Conservation (phyloP, 2,329 filamentous ascomycete species). For the Aspergillus pseudoterreus region DNA sequence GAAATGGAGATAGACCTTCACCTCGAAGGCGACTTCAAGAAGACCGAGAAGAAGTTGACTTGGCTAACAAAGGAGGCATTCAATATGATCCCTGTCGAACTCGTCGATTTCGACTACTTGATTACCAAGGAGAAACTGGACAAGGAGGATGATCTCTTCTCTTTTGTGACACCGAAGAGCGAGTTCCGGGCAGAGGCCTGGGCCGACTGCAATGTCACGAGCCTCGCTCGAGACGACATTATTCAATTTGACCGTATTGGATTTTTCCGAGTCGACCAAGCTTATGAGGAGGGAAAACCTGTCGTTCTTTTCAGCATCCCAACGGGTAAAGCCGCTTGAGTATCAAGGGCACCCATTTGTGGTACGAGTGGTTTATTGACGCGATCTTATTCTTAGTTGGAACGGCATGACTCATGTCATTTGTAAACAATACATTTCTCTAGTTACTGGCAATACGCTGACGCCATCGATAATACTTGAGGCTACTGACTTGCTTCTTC, state of each 20-base stretch:
- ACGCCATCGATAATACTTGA: too few relatives aligned
- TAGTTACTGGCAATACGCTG: too few relatives aligned
- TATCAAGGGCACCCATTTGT: too few relatives aligned
- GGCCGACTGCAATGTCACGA: conserved; percentile 75
- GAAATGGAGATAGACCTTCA: conserved; percentile 79
- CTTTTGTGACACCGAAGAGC: conserved; percentile 74
- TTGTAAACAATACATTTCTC: too few relatives aligned
- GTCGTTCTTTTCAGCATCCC: conserved; percentile 67
- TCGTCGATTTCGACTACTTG: conserved; percentile 92
- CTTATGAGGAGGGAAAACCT: conserved; percentile 55
- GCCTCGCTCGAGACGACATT: conserved; percentile 80
- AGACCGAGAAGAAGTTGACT: conserved; percentile 93
- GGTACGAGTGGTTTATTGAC: too few relatives aligned
- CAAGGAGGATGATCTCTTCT: conserved; percentile 82
- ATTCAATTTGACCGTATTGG: conserved; percentile 94
- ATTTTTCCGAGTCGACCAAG: conserved; percentile 78
- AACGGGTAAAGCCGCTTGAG: conserved; percentile 51
- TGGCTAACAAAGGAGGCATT: conserved; percentile 75
- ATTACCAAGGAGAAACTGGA: conserved; percentile 93
- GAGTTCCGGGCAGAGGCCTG: conserved; percentile 69
- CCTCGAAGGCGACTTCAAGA: conserved; percentile 87
- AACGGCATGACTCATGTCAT: too few relatives aligned
- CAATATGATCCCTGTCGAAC: conserved; percentile 72
- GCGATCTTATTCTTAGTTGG: too few relatives aligned
- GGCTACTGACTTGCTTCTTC: too few relatives aligned